A percentile compares a stretch with the other conserved stretches of the same genome.
Conservation (phyloP, 106 monocot genomes). For the Narthecium ossifragum region DNA sequence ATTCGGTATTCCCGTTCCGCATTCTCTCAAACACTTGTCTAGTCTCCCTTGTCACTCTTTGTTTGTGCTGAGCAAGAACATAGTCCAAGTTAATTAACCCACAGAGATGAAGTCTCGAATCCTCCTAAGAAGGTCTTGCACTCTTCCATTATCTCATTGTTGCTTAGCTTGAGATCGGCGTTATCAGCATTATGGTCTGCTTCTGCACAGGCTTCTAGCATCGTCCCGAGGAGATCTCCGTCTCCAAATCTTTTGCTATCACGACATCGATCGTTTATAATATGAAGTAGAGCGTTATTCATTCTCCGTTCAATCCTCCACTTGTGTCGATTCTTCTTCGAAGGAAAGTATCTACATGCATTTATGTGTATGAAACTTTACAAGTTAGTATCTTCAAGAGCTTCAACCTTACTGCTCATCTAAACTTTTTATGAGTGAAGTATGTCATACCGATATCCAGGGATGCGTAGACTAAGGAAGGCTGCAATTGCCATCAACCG, state of each 20-base stretch:
- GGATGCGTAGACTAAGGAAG: slow-evolving; percentile 4
- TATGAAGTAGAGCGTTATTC: neutral
- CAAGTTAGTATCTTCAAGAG: too few species aligned
- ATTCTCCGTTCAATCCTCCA: slow-evolving; percentile 10
- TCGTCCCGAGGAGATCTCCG: slow-evolving; percentile 54
- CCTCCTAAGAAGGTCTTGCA: slow-evolving; percentile 83
- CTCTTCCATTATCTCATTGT: slow-evolving; percentile 60
- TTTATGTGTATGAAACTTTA: neutral
- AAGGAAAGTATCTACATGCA: slow-evolving; percentile 15
- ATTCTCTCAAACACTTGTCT: slow-evolving; percentile 44
- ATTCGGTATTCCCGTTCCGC: slow-evolving; percentile 32
- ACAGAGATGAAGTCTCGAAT: slow-evolving; percentile 58
- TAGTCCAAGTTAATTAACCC: slow-evolving; percentile 55
- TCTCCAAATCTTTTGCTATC: slow-evolving; percentile 16
- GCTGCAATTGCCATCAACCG: slow-evolving; percentile 8
- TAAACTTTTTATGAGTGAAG: neutral
- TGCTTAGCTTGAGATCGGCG: slow-evolving; percentile 26
- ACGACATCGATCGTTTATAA: slow-evolving; percentile 7
- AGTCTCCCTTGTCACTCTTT: slow-evolving; percentile 60
- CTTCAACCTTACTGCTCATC: neutral
- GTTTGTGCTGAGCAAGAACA: slow-evolving; percentile 48
- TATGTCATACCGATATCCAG: slow-evolving; percentile 23
- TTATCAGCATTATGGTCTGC: neutral
- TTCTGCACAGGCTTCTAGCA: slow-evolving; percentile 42
- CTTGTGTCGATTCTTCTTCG: slow-evolving; percentile 3